These are phyloP conservation scores for Blepharisma stoltei DNA, from an alignment of 73 alveolate genomes.

Conservation along the genomic window DNA sequence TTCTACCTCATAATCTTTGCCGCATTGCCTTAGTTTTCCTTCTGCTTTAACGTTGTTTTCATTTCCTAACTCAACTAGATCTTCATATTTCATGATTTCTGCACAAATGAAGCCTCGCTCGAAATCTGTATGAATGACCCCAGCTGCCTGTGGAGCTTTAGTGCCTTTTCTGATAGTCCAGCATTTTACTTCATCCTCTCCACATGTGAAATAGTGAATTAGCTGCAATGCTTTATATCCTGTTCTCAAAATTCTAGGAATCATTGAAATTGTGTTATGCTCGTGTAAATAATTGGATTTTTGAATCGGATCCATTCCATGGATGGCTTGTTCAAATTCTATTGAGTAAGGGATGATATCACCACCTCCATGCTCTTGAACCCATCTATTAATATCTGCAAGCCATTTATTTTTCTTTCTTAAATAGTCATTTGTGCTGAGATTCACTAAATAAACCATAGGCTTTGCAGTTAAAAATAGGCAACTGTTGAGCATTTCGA, in stretches of 20 bases:
- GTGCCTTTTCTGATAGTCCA: conserved; percentile 97
- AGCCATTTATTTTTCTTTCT: conserved; percentile 91
- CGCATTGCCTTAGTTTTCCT: conserved; percentile 87
- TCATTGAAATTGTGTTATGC: conserved; percentile 54
- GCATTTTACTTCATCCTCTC: conserved; percentile 99
- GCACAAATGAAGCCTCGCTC: conserved; percentile 99
- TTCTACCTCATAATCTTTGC: conserved; percentile 88
- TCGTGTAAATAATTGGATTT: conserved; percentile 33
- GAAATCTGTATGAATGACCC: conserved; percentile 98
- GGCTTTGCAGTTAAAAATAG: conserved; percentile 96
- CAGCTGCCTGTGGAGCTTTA: conserved; percentile 99
- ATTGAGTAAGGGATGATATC: conserved; percentile 92
- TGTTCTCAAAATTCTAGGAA: conserved; percentile 84
- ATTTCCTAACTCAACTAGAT: conserved; percentile 80
- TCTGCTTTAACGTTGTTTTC: conserved; percentile 93
- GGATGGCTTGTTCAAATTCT: conserved; percentile 78
- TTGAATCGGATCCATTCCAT: conserved; percentile 66
- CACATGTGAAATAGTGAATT: conserved; percentile 98
- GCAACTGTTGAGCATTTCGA: conserved; percentile 85
- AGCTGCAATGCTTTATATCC: conserved; percentile 92
- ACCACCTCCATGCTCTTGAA: conserved; percentile 90
- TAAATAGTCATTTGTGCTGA: conserved; percentile 80
- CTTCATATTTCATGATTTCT: conserved; percentile 96
- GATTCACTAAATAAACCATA: conserved; percentile 90
- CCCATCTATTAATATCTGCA: conserved; percentile 87